Base-by-base conservation (phyloP, 176 grass and related monocot species). In the Carex kokanica region DNA sequence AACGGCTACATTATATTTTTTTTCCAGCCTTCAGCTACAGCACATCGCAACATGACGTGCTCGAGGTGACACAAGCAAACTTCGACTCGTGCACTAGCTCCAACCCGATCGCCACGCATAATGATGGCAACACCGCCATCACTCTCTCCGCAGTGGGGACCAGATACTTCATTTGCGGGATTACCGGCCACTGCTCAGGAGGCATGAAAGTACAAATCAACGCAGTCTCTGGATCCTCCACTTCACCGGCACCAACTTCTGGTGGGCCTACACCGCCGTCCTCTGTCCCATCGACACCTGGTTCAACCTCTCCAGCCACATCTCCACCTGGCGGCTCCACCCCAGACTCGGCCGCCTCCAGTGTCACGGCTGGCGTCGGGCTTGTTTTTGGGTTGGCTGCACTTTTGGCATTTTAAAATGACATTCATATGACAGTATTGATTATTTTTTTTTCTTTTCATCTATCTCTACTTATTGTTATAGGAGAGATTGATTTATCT, bases 91-190 rank as follows among this genome's bases (percentile, higher is more conserved):
- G 95, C 90, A 83, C 83, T 51, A 85, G 3, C n/a, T 74, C 66
- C 25, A 84, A 53, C 83, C 86, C 93, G 56, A 81, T 91, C 78
- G 60, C 70, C 40, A 82, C 90, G 16, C 78, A 65, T 70, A 82
- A 23, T 24, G 55, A 78, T 24, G 94, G 95, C 81, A 92, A 91
- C 87, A 93, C 93, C 60, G 61, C 82, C 60, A 31, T 94, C 51
- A 2, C 72, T 6, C 90, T 97, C 73, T 23, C 74, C 54, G 29
- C 83, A 25, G 29, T 64, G 53, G 90, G 90, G 43, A 91, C 84
- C 0, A 83, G 88, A 12, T 94, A 97, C 89, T 97, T 97, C 90
- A 86, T 97, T 75, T 97, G 95, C 78, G 90, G 88, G 21, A 51
- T 87, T 58, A 79, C 78, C 1, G 86, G 81, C 0, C 95, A 97